A percentile compares a stretch with the other conserved stretches of the same genome.
phyloP scores from a whole-genome alignment of 441 rosid species.

The Capsella rubella region DNA sequence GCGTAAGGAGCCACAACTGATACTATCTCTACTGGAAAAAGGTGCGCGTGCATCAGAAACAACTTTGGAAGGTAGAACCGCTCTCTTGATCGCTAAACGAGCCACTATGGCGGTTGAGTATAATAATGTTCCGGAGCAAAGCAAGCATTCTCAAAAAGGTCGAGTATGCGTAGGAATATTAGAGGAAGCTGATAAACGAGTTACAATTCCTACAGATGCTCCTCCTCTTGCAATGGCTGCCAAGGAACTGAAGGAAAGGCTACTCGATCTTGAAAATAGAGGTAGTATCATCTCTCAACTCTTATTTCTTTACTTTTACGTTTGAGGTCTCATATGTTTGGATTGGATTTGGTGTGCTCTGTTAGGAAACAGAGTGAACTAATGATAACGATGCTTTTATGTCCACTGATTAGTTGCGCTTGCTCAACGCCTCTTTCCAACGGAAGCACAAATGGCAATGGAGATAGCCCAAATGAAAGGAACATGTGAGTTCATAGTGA shows the following conservation, averaged over 20 bases:
- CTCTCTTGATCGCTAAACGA: conserved; percentile 67
- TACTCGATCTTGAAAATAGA: conserved; percentile 85
- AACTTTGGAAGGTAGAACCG: conserved; percentile 76
- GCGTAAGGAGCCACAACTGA: conserved; percentile 81
- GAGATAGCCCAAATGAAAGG: conserved; percentile 73
- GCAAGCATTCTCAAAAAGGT: conserved; percentile 60
- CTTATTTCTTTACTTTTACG: neutral
- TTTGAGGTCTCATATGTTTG: neutral
- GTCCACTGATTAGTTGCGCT: conserved; percentile 63
- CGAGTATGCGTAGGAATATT: conserved; percentile 78
- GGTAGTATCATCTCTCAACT: conserved; percentile 48
- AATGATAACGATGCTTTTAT: conserved; percentile 8
- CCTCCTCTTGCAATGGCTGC: conserved; percentile 66
- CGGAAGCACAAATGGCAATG: conserved; percentile 80
- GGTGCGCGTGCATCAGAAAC: conserved; percentile 72
- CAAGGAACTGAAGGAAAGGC: conserved; percentile 66
- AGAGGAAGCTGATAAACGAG: conserved; percentile 71
- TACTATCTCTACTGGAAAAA: conserved; percentile 72
- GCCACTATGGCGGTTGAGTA: conserved; percentile 70
- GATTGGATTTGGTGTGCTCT: neutral
- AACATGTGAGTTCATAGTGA: conserved; percentile 64
- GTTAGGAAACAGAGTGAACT: neutral
- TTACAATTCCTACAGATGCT: conserved; percentile 60
- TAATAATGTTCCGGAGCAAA: conserved; percentile 55
- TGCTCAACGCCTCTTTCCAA: conserved; percentile 78